Evolutionary conservation across 192 early-diverging fungal species (phyloP), one percentile per base, ranked within the genome.

Genomic region (Backusella liffmaniae): DNA sequence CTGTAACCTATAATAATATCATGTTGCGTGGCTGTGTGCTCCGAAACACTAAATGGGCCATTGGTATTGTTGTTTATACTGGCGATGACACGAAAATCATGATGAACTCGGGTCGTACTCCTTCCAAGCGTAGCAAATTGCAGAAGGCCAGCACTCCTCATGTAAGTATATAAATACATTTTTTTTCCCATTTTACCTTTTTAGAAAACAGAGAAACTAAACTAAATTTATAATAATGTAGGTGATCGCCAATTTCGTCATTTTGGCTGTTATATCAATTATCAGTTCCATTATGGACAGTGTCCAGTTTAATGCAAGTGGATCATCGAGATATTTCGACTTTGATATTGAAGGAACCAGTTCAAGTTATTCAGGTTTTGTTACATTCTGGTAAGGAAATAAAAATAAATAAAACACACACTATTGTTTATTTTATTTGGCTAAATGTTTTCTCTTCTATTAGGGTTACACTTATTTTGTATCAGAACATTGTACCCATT

Each of bases 71-170:
- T 0, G 80, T 97, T 18, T 98, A 92, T 80, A 97, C 96, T 9
- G 98, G 98, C 29, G 79, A 87, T 73, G 97, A 99, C n/a, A 94
- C 96, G 23, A 98, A 98, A 82, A 95, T 99, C 65, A 95, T 97
- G 93, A 82, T 97, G 72, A 99, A 99, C 78, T 91, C 94, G 2
- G 96, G 97, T 29, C 88, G 88, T 62, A 98, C 97, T 1, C 97
- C 97, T 12, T 93, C 91, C 49, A 99, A 98, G 81, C 92, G 95
- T 37, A 94, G 93, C 82, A 87, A 91, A 53, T 94, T 98, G 73
- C 96, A 97, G 82, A 89, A 92, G 74, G 93, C 94, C 74, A 94
- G 97, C 76, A 98, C 97, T 84, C 93, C 94, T 66, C 93, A 94
- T 76, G 92, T 94, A 76, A 82, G 80, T 74, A 32, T 39, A 39